Base-by-base conservation (phyloP, 1,139 yeast genomes). In the Pichia sp. region DNA sequence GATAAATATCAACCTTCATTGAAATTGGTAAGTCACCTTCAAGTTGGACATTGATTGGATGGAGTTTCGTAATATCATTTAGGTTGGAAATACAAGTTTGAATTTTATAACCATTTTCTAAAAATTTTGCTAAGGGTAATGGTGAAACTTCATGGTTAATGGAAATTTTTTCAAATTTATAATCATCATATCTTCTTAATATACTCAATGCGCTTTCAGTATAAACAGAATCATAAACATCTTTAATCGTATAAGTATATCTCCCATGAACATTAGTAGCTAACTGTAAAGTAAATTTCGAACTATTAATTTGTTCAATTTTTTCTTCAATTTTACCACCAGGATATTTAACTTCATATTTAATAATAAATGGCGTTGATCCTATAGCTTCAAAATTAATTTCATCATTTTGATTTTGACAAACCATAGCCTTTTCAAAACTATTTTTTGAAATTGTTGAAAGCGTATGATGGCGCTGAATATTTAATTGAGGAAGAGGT, bases 351-450 rank as follows among this genome's bases (percentile, higher is more conserved):
- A 87, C 68, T 33, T 80, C 79, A 58, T 89, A 90, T 43, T 78
- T 79, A 34, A 90, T 68, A 9, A 76, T 65, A 55, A 87, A 89
- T 29, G 97, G 97, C 0, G 84, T 72, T 4, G 75, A 66, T 1
- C 96, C 96, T 38, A 66, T 58, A 23, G 80, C 63, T 2, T 67
- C 60, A 29, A 81, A 56, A 43, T 75, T 82, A 31, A 80, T 41
- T 2, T 52, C 42, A 2, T 53, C 59, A 4, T 51, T 40, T 5
- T 47, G 37, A 20, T 53, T 51, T 38, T 59, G 57, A 43, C 67
- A 63, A 24, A 54, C 28, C 4, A 49, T 35, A 6, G 38, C 6
- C 25, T 47, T 53, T 8, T 37, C 38, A 37, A 51, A 52, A 2
- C 20, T 12, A 10, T 20, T 33, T 6, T 30, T 30, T 4, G 49